Conservation (phyloP, 208 protist genomes). For the Kentomonas sorsogonicus region DNA sequence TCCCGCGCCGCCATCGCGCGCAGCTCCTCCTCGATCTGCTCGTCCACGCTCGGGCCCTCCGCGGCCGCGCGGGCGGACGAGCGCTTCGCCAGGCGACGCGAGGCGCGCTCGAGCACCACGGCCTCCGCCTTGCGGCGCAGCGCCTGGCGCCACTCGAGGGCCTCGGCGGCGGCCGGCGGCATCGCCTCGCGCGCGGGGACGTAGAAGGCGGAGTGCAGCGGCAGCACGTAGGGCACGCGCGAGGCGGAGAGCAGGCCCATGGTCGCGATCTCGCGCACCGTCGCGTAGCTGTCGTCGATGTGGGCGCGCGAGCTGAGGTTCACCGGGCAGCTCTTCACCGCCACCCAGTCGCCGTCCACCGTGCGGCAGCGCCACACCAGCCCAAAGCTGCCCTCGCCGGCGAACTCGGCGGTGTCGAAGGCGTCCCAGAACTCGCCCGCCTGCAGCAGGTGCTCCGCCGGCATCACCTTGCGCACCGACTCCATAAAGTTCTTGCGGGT, state of each 20-base stretch:
- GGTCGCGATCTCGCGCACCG: conserved; percentile 75
- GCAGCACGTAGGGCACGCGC: conserved; percentile 80
- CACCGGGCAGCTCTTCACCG: conserved; percentile 81
- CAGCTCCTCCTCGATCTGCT: conserved; percentile 17
- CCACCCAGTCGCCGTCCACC: conserved; percentile 70
- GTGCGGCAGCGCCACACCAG: conserved; percentile 75
- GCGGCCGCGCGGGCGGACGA: background rate
- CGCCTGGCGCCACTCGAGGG: conserved; percentile 28
- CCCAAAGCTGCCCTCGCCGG: conserved; percentile 86
- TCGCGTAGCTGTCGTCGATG: conserved; percentile 72
- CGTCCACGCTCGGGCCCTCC: conserved; percentile 18
- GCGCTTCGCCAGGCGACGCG: too few species aligned
- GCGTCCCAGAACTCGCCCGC: conserved; percentile 70
- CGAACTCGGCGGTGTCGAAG: conserved; percentile 55
- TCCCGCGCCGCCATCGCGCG: conserved; percentile 15
- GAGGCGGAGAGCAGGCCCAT: conserved; percentile 77
- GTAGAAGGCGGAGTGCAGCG: conserved; percentile 77
- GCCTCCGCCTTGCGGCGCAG: conserved; percentile 25
- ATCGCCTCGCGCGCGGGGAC: conserved; percentile 46
- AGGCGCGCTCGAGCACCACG: conserved; percentile 24
- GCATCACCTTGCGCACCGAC: conserved; percentile 37
- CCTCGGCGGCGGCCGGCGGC: conserved; percentile 47
- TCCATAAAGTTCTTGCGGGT: conserved; percentile 53
- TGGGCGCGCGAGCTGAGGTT: conserved; percentile 42
- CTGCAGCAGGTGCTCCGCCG: conserved; percentile 51